Conservation (phyloP, 1,284 basidiomycete species). For the Agaricales sp. region DNA sequence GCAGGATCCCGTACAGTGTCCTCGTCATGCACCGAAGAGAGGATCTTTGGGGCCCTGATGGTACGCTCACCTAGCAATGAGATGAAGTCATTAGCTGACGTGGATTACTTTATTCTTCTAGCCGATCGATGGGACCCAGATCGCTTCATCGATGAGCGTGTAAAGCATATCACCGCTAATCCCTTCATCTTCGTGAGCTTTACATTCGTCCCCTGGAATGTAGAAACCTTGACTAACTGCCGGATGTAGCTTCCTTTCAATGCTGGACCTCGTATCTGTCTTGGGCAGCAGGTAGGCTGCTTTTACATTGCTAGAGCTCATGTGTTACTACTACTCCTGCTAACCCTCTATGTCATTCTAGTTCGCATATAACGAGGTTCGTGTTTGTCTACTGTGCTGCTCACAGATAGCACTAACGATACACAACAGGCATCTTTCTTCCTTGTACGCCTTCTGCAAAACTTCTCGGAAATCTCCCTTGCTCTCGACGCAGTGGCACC, state of each 20-base stretch:
- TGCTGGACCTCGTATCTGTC: conserved; percentile 9
- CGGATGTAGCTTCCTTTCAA: conserved; percentile 12
- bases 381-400: neutral
- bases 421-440: conserved; percentile 14
- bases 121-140: conserved; percentile 35
- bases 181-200: conserved; percentile 34
- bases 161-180: conserved; percentile 26
- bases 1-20: conserved; percentile 39
- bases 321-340: neutral
- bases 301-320: no score
- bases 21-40: conserved; percentile 51
- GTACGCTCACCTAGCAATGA: no score
- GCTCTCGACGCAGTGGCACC: conserved; percentile 35
- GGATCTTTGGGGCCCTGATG: conserved; percentile 61
- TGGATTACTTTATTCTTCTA: conserved; percentile 9
- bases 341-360: neutral
- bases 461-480: conserved; percentile 37
- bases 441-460: conserved; percentile 53
- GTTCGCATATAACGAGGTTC: conserved; percentile 9
- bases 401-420: conserved; percentile 3
- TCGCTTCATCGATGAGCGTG: conserved; percentile 28
- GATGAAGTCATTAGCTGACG: conserved; percentile 9
- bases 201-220: no score
- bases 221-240: no score
- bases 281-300: conserved; percentile 6